Evolutionary conservation across 1,139 yeast species (phyloP), one percentile per base, ranked within the genome.

Genomic region (Pichia sp.): DNA sequence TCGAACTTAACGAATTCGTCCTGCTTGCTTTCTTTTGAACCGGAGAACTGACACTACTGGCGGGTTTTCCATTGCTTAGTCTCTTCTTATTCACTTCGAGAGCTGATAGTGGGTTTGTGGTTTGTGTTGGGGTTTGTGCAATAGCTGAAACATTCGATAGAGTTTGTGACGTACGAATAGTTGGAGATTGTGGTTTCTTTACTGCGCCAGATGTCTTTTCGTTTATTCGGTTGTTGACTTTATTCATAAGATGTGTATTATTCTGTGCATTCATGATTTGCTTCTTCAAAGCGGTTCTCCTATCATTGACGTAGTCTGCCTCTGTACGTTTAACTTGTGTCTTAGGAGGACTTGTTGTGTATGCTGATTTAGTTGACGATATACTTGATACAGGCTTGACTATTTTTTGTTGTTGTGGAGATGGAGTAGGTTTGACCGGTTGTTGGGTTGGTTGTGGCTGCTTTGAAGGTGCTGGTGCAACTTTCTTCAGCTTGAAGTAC

Each of bases 171-270:
- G 31, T 12, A 28, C 21, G 14, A 5, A 20, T 3, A 18, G 15
- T 17, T 40, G 44, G 9, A 30, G 38, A 42, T 34, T 51, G 53
- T 3, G 46, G 36, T 19, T 50, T 53, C n/a, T 55, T 56, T 21
- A 53, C 58, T 3, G 62, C 48, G 21, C 55, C 58, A 22, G 51
- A 51, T 39, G 56, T 60, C 34, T 62, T 61, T 40, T 57, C 62
- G 12, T 57, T 55, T 14, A 63, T 50, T 40, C 65, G 52, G 42
- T 62, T 61, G 5, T 58, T 54, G 3, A 63, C 65, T 47, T 63
- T 63, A 47, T 58, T 61, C 65, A 64, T 60, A 38, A 62, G 49
- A 17, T 59, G 59, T 6, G 59, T 64, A 47, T 58, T 65, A 24
- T 50, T 55, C 34, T 60, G 60, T 3, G 67, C 65, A 41, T 60